Evolutionary conservation across 2,329 filamentous ascomycete species (phyloP), one percentile per base, ranked within the genome.

Genomic region (Chalaropsis thielavioides): DNA sequence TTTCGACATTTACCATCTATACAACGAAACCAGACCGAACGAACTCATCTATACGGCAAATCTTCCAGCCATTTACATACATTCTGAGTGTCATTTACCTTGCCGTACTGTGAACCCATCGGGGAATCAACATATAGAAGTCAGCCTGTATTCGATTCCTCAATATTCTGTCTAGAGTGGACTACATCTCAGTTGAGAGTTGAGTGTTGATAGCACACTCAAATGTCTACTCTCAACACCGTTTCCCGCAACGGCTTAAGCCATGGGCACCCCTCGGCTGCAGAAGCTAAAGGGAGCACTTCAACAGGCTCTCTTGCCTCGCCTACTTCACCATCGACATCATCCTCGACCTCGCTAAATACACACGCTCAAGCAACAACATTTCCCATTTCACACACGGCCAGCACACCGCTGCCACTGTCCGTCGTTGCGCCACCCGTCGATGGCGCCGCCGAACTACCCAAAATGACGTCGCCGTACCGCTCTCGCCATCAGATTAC

Each of bases 401-500:
- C 40, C 41, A 10, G 6, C 40, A 46, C n/a, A 35, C 22, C 41
- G 41, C 24, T 44, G 22, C 41, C 27, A 54, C n/a, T 54, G 43
- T 62, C 56, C 11, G 19, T 40, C 11, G 19, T 40, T 24, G 31
- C 43, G 22, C 35, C 46, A 22, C 19, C 61, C 11, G 7, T 60
- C 43, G n/a, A 27, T 38, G 6, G 31, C 41, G 7, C 61, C 22
- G 51, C 59, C 17, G 63, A 65, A 5, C 35, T 59, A 22, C 63
- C 63, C 22, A 62, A 64, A 19, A 49, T 65, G 19, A 64, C 66
- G 17, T 67, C 66, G 8, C 66, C 66, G 11, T 65, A 67, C 46
- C 66, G 64, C 71, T 69, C 71, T 72, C 78, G 77, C 66, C 82
- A 83, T 69, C 80, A 81, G 69, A 75, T 83, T 67, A 80, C 77